These are phyloP conservation scores for Coemansia sp. DNA, from an alignment of 192 early-diverging fungal genomes.

Conservation along the genomic window DNA sequence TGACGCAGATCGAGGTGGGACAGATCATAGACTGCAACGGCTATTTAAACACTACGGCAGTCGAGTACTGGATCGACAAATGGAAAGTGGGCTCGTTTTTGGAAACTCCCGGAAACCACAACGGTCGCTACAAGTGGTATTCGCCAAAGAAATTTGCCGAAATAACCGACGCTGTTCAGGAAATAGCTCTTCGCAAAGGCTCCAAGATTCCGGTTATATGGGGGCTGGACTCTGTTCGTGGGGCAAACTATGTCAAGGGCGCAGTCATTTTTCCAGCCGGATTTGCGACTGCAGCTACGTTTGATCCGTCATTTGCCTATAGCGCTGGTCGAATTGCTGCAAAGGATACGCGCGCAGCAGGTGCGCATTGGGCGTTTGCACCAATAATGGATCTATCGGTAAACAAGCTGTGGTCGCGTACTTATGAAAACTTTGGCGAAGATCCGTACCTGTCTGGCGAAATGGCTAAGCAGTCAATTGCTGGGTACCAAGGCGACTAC, in stretches of 20 bases:
- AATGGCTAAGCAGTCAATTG: constrained; percentile 57
- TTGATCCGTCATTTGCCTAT: constrained; percentile 59
- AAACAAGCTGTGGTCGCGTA: constrained; percentile 61
- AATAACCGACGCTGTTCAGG: constrained; percentile 57
- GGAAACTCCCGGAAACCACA: constrained; percentile 61
- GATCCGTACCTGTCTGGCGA: constrained; percentile 58
- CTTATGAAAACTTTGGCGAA: constrained; percentile 62
- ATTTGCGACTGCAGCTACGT: constrained; percentile 60
- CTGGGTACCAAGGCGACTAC: constrained; percentile 69
- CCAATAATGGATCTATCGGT: constrained; percentile 60
- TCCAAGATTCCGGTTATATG: constrained; percentile 62
- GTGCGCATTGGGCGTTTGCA: constrained; percentile 65
- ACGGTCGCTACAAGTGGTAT: constrained; percentile 53
- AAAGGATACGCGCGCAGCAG: constrained; percentile 64
- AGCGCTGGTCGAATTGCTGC: constrained; percentile 61
- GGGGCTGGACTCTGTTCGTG: constrained; percentile 66
- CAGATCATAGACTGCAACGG: constrained; percentile 46
- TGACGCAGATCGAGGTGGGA: constrained; percentile 60
- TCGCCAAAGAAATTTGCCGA: constrained; percentile 54
- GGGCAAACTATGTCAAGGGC: constrained; percentile 66
- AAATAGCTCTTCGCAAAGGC: constrained; percentile 53
- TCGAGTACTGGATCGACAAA: constrained; percentile 58
- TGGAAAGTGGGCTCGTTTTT: constrained; percentile 65
- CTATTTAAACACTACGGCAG: constrained; percentile 21
- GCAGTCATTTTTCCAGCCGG: constrained; percentile 61